Conservation (phyloP, 352 stramenopile genomes). For the Phytopythium montanum region DNA sequence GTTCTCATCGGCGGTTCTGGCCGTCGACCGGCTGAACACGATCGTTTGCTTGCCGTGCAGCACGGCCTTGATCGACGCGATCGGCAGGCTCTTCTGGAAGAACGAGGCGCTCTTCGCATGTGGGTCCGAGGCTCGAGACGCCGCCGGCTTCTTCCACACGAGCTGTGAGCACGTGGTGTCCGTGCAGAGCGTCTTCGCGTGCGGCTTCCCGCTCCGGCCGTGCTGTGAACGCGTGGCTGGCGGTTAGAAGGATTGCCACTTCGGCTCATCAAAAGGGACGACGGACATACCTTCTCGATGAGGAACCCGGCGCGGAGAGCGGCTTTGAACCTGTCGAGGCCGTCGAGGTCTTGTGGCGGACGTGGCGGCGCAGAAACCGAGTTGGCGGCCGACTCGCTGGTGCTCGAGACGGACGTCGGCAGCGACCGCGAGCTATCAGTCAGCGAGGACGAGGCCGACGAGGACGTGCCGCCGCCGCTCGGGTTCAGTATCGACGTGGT, state of each 20-base stretch:
- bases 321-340: constrained; percentile 30
- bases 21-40: constrained; percentile 28
- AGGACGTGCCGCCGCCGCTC: not conserved
- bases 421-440: constrained; percentile 1
- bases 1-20: constrained; percentile 20
- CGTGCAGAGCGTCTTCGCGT: constrained; percentile 32
- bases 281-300: constrained; percentile 36
- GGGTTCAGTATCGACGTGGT: not conserved
- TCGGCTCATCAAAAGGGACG: constrained; percentile 1
- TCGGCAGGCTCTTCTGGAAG: constrained; percentile 25
- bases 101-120: constrained; percentile 12
- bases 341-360: not conserved
- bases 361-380: not conserved
- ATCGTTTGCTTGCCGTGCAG: constrained; percentile 33
- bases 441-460: not conserved
- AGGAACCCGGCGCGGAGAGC: constrained; percentile 34
- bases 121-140: constrained; percentile 5
- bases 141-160: constrained; percentile 35
- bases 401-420: not conserved
- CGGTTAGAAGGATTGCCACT: not conserved
- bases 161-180: constrained; percentile 28
- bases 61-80: constrained; percentile 30
- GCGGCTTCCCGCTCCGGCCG: constrained; percentile 30
- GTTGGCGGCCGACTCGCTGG: not conserved
- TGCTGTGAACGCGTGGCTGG: constrained; percentile 15